Evolutionary conservation across 805 yeast species (phyloP), one percentile per base, ranked within the genome.

Genomic region (Saturnispora ahearnii): DNA sequence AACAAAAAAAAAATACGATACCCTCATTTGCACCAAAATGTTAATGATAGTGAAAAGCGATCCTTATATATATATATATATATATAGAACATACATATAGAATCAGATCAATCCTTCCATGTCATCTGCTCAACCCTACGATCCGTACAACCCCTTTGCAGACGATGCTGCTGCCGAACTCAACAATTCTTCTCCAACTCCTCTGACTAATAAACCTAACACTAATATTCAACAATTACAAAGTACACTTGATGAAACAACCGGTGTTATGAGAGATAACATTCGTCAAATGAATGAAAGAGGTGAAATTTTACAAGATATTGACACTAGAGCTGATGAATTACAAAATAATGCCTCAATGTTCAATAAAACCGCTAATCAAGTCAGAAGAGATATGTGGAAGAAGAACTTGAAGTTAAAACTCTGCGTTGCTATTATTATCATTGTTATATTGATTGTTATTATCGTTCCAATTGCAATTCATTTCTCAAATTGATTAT

Each of bases 371-470:
- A 95, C 96, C 38, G 98, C 99, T 52, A 91, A 91, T 71, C 82
- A 95, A 60, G 97, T 91, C 44, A 86, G 99, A 71, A 91, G 90
- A 69, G 95, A 90, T 64, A 91, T 91, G 97, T 91, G 98, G 98
- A 87, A 95, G 86, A 91, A 93, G 69, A 96, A 91, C 67, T 77
- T 93, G 79, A 93, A 93, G 73, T 85, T 93, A 91, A 84, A 95
- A 68, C 72, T 90, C 74, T 91, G 98, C 69, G 83, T 90, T 52
- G 80, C 84, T 44, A 85, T 84, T 29, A 82, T 83, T 26, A 71
- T 93, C 48, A 81, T 91, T 62, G 80, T 90, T 48, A 70, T 91
- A 58, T 70, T 91, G 51, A 85, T 91, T 49, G 95, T 91, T 50
- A 80, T 84, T 55, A 86, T 90, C 57, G 96, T 91, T 38, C 98